Evolutionary conservation across 441 rosid species (phyloP).

Genomic region (Corymbia calophylla): DNA sequence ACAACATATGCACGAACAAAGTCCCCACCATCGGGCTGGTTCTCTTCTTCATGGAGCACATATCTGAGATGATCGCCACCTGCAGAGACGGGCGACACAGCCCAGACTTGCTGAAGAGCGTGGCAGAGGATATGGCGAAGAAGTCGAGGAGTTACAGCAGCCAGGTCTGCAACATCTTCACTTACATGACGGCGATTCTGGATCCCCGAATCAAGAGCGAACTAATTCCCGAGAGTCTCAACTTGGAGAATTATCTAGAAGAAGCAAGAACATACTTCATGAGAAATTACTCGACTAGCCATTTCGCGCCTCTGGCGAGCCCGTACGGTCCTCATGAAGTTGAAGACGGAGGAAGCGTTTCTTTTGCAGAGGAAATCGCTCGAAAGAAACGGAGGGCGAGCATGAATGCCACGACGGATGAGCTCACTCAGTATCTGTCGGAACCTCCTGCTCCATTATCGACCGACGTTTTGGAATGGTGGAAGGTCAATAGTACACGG

Average conservation of each 20-base stretch:
- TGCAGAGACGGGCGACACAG: constrained; percentile 65
- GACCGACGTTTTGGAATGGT: constrained; percentile 88
- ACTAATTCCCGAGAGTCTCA: constrained; percentile 73
- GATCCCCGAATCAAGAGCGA: constrained; percentile 89
- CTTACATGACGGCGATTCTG: constrained; percentile 80
- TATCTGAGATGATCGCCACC: constrained; percentile 61
- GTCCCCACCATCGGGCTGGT: constrained; percentile 75
- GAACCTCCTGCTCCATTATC: constrained; percentile 85
- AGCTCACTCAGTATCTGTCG: constrained; percentile 80
- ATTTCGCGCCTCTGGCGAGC: constrained; percentile 49
- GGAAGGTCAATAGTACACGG: constrained; percentile 81
- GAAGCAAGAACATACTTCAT: constrained; percentile 80
- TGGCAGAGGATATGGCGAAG: constrained; percentile 85
- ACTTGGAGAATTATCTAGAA: constrained; percentile 60
- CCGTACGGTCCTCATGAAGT: constrained; percentile 62
- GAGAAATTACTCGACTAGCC: constrained; percentile 56
- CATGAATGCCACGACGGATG: constrained; percentile 60
- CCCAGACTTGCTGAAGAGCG: constrained; percentile 75
- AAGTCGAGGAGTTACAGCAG: constrained; percentile 63
- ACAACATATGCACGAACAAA: constrained; percentile 64
- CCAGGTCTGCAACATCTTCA: constrained; percentile 73
- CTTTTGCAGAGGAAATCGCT: constrained; percentile 91
- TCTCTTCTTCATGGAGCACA: constrained; percentile 93
- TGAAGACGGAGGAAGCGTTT: constrained; percentile 69
- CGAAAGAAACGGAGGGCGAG: constrained; percentile 82